Percentiles rank a stretch among this genome's conserved stretches.
These are phyloP conservation scores for Berberis thunbergii DNA, from an alignment of 164 flowering plant species.

Conservation along the genomic window DNA sequence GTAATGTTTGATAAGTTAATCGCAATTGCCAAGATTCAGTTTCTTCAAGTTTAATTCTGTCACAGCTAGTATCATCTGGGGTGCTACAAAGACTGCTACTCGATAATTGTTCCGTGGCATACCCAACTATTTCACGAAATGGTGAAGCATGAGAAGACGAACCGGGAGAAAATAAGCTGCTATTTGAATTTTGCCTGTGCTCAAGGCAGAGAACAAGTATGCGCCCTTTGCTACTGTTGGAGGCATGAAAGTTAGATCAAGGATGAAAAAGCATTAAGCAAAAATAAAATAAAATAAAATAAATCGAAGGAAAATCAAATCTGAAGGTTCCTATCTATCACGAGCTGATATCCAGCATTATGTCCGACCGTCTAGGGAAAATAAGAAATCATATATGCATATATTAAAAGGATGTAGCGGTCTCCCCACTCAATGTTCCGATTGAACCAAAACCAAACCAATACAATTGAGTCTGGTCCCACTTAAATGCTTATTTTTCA, in stretches of 20 bases:
- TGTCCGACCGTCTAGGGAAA: too few relatives aligned
- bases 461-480: too few relatives aligned
- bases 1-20: slow-evolving; percentile 27
- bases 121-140: slow-evolving; percentile 54
- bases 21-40: slow-evolving; percentile 69
- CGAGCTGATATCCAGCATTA: too few relatives aligned
- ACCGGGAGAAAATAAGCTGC: slow-evolving; percentile 42
- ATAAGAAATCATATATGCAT: too few relatives aligned
- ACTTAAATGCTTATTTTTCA: too few relatives aligned
- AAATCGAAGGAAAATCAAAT: too few relatives aligned
- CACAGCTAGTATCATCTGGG: slow-evolving; percentile 71
- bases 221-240: slow-evolving; percentile 72
- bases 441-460: too few relatives aligned
- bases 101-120: slow-evolving; percentile 62
- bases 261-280: background rate
- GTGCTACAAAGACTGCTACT: slow-evolving; percentile 79
- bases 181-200: slow-evolving; percentile 53
- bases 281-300: too few relatives aligned
- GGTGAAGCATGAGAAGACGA: slow-evolving; percentile 65
- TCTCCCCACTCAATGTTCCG: too few relatives aligned
- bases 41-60: slow-evolving; percentile 76
- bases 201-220: slow-evolving; percentile 70
- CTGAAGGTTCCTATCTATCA: too few relatives aligned
- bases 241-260: slow-evolving; percentile 10
- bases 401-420: too few relatives aligned